Conservation (phyloP, 2,329 filamentous ascomycete species). For the Akanthomyces uredinophilus region DNA sequence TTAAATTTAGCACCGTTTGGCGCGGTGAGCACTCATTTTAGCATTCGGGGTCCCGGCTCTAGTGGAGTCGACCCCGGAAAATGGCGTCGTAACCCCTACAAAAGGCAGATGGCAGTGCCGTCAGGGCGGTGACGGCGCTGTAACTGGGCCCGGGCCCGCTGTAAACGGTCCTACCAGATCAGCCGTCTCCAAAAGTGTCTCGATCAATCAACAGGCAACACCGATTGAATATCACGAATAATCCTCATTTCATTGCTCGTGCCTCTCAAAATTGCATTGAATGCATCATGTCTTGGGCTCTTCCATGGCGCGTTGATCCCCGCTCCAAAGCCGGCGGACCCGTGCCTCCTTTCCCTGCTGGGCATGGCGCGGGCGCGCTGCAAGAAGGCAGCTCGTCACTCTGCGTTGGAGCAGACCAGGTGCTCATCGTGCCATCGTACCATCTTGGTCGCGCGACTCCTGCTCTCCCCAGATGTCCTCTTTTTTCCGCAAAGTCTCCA, state of each 20-base stretch:
- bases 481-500: background rate
- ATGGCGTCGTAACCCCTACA: constrained; percentile 5
- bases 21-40: background rate
- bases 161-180: background rate
- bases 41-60: background rate
- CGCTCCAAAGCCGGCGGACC: background rate
- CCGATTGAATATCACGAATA: background rate
- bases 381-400: background rate
- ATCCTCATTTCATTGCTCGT: no score
- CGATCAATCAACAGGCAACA: background rate
- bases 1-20: background rate
- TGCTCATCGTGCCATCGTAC: background rate
- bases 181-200: background rate
- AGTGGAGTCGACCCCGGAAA: constrained; percentile 11
- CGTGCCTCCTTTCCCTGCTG: constrained; percentile 10
- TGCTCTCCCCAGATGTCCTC: background rate
- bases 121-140: background rate
- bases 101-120: background rate
- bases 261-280: background rate
- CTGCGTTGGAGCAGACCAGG: background rate
- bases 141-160: background rate
- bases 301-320: constrained; percentile 2
- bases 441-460: background rate
- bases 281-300: background rate
- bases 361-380: background rate